These are phyloP conservation scores for Elaeagnus macrophylla DNA, from an alignment of 306 rosid species.

Conservation along the genomic window DNA sequence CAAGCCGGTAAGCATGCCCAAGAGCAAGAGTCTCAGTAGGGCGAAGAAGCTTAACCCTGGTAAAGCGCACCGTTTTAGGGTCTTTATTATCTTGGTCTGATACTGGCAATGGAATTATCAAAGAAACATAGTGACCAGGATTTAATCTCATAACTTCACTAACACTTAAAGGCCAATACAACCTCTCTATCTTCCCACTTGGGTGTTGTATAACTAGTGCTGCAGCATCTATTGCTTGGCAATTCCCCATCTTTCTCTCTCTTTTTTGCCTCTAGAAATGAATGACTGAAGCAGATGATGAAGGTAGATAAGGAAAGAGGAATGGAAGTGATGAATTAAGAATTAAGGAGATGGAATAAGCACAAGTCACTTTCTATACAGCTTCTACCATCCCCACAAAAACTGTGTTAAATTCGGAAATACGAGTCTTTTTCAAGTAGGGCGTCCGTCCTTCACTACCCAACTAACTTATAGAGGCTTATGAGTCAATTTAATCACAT, in stretches of 20 bases:
- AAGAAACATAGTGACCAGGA: constrained; percentile 89
- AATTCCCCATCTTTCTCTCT: constrained; percentile 58
- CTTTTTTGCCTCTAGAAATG: not conserved
- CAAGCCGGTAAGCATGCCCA: constrained; percentile 90
- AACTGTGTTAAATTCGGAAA: too few relatives aligned
- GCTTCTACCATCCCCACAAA: constrained; percentile 1
- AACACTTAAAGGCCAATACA: constrained; percentile 63
- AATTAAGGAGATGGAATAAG: constrained; percentile 26
- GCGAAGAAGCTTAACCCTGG: constrained; percentile 85
- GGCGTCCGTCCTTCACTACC: constrained; percentile 22
- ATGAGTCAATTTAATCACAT: not conserved
- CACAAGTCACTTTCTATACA: constrained; percentile 71
- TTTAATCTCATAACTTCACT: constrained; percentile 81
- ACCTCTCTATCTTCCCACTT: constrained; percentile 74
- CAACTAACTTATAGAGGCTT: constrained; percentile 22
- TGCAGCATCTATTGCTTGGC: constrained; percentile 97
- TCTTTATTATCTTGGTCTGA: constrained; percentile 23
- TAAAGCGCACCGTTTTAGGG: constrained; percentile 52
- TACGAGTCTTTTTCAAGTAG: constrained; percentile 21
- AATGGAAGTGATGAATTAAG: too few relatives aligned
- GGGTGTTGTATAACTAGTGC: constrained; percentile 96
- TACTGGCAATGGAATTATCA: constrained; percentile 76
- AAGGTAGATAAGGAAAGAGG: too few relatives aligned
- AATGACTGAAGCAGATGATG: constrained; percentile 2
- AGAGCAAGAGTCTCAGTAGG: constrained; percentile 83